Evolutionary conservation across 345 rosid genomes (phyloP).

Genomic region (Gynandropsis gynandra): DNA sequence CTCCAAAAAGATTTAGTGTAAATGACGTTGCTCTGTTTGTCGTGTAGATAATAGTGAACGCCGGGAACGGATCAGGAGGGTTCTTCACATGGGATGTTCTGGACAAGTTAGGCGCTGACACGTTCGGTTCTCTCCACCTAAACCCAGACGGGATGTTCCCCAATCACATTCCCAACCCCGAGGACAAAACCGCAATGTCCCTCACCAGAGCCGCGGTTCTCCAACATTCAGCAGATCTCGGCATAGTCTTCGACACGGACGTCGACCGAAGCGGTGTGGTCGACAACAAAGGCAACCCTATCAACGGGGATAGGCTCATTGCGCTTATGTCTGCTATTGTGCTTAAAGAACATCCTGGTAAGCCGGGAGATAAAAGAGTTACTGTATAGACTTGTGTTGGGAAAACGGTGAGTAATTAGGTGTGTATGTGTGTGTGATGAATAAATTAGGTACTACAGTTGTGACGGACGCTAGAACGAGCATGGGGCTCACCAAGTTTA

Average conservation of each 20-base stretch:
- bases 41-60: slow-evolving; percentile 73
- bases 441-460: slow-evolving; percentile 44
- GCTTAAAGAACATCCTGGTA: slow-evolving; percentile 73
- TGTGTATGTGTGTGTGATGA: too few species aligned
- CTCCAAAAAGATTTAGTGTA: neutral
- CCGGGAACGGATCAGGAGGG: slow-evolving; percentile 94
- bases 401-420: too few species aligned
- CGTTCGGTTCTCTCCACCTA: slow-evolving; percentile 74
- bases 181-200: slow-evolving; percentile 79
- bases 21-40: neutral
- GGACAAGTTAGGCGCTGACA: slow-evolving; percentile 89
- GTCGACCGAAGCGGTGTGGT: slow-evolving; percentile 94
- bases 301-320: slow-evolving; percentile 85
- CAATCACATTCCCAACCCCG: slow-evolving; percentile 91
- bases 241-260: slow-evolving; percentile 94
- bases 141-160: slow-evolving; percentile 95
- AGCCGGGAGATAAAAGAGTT: too few species aligned
- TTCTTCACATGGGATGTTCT: slow-evolving; percentile 83
- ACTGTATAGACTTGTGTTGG: too few species aligned
- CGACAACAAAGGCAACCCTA: slow-evolving; percentile 66
- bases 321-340: slow-evolving; percentile 83
- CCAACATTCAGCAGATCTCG: slow-evolving; percentile 64
- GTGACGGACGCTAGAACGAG: slow-evolving; percentile 95
- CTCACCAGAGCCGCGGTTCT: slow-evolving; percentile 74
- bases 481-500: slow-evolving; percentile 60